Evolutionary conservation across 192 early-diverging fungal species (phyloP), one percentile per base, ranked within the genome.

Genomic region (Backusella australiensis): DNA sequence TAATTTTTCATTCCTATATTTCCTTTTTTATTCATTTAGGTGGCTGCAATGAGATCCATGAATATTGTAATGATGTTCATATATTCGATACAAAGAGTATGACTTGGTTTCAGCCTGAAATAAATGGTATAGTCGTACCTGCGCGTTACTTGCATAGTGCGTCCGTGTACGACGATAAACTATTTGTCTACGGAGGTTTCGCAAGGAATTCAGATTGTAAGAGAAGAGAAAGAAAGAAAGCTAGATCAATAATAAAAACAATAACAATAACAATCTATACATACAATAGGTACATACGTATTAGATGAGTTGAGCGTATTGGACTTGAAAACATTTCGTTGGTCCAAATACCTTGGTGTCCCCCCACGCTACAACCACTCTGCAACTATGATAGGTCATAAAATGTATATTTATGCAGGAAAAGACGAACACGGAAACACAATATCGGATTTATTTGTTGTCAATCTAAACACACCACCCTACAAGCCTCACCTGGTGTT

Each of bases 361-460:
- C 85, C 83, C 14, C 84, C 82, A 21, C 84, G 90, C 14, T 84
- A 88, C 69, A 85, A 85, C 68, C 90, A 91, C 73, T 90, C 86
- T 15, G 85, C 87, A 12, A 85, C 81, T 4, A 42, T 91, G 14
- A 84, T 89, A 34, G 84, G 80, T 12, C 66, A 77, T 17, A 88
- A 89, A 63, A 80, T 91, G 34, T 91, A 90, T 76, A 85, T 91
- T 21, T 91, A 87, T 75, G 90, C 85, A 56, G 90, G 90, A 14
- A 84, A 89, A 52, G 85, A 89, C 36, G 85, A 85, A 39, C 75
- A 80, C 3, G 84, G 86, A 34, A 85, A 83, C 34, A 86, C 86
- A 0, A 82, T 84, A 7, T 85, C 85, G 4, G 88, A 89, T 75
- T 76, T 91, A 4, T 84, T 85, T 59, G 85, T 79, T 23, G 82